Evolutionary conservation across 352 stramenopile species (phyloP).

Genomic region (Globisporangium nunn): DNA sequence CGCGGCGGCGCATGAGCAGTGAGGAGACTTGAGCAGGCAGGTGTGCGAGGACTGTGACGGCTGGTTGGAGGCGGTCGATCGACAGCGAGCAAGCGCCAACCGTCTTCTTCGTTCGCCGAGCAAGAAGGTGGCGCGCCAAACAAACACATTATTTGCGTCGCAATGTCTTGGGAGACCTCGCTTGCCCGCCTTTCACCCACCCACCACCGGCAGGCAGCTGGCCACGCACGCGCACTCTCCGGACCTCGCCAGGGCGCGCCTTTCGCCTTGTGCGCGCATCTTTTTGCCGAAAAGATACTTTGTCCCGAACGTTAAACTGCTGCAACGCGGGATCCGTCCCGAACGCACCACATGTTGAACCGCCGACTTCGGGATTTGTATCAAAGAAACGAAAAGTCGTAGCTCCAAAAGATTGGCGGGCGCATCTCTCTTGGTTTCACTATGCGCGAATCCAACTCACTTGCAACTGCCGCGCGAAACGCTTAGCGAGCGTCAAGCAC

Average conservation of each 20-base stretch:
- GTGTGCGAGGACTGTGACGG: background rate
- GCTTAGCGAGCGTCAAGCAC: too few species aligned
- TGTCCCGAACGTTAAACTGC: background rate
- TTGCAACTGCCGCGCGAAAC: too few species aligned
- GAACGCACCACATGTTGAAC: background rate
- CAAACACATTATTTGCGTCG: conserved; percentile 9
- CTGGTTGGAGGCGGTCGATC: too few species aligned
- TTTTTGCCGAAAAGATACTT: background rate
- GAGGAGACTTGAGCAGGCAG: background rate
- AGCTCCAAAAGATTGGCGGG: background rate
- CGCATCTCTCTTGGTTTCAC: background rate
- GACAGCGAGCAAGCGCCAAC: too few species aligned
- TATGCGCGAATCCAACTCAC: background rate
- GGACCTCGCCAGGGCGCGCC: background rate
- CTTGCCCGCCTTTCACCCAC: background rate
- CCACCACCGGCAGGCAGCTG: background rate
- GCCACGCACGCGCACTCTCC: background rate
- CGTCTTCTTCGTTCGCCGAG: background rate
- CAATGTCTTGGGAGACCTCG: background rate
- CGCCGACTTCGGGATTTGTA: background rate
- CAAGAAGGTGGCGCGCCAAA: background rate
- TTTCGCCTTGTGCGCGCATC: background rate
- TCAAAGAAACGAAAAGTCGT: conserved; percentile 5
- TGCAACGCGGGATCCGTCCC: background rate
- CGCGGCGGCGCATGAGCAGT: conserved; percentile 64